A percentile compares a stretch with the other conserved stretches of the same genome.
phyloP scores from a whole-genome alignment of 768 basidiomycete species.

The Trametes gibbosa region DNA sequence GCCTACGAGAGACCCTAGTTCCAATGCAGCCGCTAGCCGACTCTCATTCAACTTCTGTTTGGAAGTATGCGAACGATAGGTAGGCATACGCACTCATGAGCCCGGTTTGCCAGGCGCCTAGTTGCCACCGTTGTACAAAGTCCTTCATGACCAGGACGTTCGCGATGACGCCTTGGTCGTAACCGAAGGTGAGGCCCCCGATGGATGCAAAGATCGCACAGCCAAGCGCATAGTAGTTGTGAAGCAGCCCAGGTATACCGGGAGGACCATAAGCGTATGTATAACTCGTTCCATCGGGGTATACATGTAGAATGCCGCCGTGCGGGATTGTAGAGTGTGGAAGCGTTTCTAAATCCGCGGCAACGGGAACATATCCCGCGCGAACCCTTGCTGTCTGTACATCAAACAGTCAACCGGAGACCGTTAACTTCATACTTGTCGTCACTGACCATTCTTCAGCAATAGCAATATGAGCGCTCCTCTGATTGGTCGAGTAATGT shows the following conservation, averaged over 20 bases:
- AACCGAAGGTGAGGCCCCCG: conserved; percentile 77
- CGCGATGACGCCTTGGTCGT: conserved; percentile 84
- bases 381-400: not conserved
- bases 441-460: too few relatives aligned
- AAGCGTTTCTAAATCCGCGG: not conserved
- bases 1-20: conserved; percentile 78
- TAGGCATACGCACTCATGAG: conserved; percentile 59
- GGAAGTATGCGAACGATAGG: not conserved
- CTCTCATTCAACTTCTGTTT: not conserved
- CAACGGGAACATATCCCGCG: conserved; percentile 5
- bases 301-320: conserved; percentile 20
- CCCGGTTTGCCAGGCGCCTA: conserved; percentile 72
- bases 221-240: conserved; percentile 61
- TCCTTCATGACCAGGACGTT: conserved; percentile 84
- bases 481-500: too few relatives aligned
- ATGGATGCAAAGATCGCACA: conserved; percentile 76
- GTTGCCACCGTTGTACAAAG: conserved; percentile 65
- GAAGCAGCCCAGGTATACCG: conserved; percentile 61
- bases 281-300: conserved; percentile 37
- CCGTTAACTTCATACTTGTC: too few relatives aligned
- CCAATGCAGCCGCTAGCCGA: conserved; percentile 65
- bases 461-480: too few relatives aligned
- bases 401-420: not conserved
- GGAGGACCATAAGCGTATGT: conserved; percentile 71
- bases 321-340: not conserved